Evolutionary conservation across 2,329 filamentous ascomycete species (phyloP), one percentile per base, ranked within the genome.

Genomic region (Blastomyces percursus): DNA sequence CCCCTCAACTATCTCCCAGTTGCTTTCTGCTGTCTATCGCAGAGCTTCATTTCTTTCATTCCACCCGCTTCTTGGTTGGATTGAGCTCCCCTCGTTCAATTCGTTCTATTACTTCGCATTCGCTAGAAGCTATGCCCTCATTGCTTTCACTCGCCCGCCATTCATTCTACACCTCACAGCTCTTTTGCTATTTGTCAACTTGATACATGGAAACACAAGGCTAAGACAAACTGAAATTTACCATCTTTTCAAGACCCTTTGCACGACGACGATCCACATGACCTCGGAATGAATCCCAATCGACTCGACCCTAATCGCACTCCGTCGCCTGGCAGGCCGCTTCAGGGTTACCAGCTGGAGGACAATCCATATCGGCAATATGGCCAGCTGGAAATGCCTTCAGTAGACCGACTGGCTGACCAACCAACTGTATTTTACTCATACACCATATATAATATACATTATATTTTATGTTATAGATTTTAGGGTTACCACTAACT

Each of bases 261-360:
- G 11, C 59, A 32, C n/a, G 44, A 30, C 50, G 48, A 78, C 65
- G 75, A 76, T 59, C 69, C 71, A 66, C 73, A 70, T 61, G 72
- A 74, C 57, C 74, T 76, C 52, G 69, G 69, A 35, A 77, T 85
- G 80, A 79, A 84, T 68, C 72, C 79, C 62, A 81, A 80, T 68
- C 80, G 82, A 74, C 60, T 59, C 44, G 74, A 71, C 19, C 68
- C 71, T 72, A 79, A 73, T 66, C 84, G 87, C 68, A 85, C 89
- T 62, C 89, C 90, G 61, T 94, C 90, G 56, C 90, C 90, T 42
- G 87, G 85, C 58, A 87, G 90, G 67, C 89, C 88, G 35, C 77
- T 88, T 64, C 84, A 87, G 69, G 84, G 86, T 67, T 96, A 96
- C 74, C 89, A 95, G 72, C 82, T 95, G 56, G 87, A 94, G 54